Percentiles rank a stretch among this genome's conserved stretches.
Evolutionary conservation across 306 rosid species (phyloP).

Genomic region (Quercus cerris): DNA sequence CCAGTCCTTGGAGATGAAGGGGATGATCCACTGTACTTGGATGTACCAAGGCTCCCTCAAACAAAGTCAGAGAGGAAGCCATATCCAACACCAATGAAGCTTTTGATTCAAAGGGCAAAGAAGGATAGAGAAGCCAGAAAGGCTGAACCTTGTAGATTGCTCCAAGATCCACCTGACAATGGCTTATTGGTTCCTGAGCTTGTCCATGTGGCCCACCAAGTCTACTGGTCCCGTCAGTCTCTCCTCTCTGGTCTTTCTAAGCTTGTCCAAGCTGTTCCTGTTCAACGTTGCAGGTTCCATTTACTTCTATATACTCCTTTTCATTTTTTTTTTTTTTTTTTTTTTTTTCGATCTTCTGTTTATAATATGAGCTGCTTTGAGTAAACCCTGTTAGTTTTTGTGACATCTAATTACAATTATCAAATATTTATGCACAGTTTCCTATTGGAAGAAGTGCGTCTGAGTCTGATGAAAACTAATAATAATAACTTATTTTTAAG

Average conservation of each 20-base stretch:
- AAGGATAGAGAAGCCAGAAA: constrained; percentile 57
- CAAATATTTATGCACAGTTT: too few relatives aligned
- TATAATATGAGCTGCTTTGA: too few relatives aligned
- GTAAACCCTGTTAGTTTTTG: too few relatives aligned
- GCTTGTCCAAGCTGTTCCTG: constrained; percentile 50
- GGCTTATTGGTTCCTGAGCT: constrained; percentile 79
- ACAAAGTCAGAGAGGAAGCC: constrained; percentile 65
- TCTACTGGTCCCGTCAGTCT: constrained; percentile 47
- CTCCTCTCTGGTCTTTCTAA: constrained; percentile 49
- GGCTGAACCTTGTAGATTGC: constrained; percentile 59
- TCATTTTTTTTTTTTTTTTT: not conserved
- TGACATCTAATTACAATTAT: too few relatives aligned
- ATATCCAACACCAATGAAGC: constrained; percentile 71
- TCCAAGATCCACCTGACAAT: constrained; percentile 62
- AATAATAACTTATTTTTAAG: too few relatives aligned
- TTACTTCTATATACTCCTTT: not conserved
- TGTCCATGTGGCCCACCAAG: constrained; percentile 56
- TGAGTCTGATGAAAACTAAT: too few relatives aligned
- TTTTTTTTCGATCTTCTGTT: not conserved
- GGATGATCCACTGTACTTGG: constrained; percentile 39
- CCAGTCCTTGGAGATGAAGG: constrained; percentile 7
- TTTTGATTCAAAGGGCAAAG: constrained; percentile 65
- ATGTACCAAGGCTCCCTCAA: constrained; percentile 51
- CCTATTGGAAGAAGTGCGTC: too few relatives aligned
- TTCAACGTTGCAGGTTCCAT: constrained; percentile 57